phyloP scores from a whole-genome alignment of 2,329 filamentous ascomycete species.

The Curvularia spicifera region DNA sequence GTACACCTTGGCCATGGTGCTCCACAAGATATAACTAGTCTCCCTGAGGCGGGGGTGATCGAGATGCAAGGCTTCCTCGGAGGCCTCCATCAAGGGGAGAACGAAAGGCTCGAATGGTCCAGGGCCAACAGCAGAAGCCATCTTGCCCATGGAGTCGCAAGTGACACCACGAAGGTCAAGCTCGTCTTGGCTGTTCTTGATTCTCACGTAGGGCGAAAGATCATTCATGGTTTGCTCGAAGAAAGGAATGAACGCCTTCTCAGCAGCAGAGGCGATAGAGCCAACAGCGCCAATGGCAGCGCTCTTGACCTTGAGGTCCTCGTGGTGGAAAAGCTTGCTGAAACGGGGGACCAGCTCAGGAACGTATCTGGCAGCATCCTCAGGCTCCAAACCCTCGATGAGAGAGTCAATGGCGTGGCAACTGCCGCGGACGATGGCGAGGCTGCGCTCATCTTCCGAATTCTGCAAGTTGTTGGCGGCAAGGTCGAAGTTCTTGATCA shows the following conservation, averaged over 20 bases:
- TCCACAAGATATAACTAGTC: slow-evolving; percentile 97
- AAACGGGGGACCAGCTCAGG: slow-evolving; percentile 83
- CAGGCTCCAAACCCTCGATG: slow-evolving; percentile 81
- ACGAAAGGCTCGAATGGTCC: slow-evolving; percentile 91
- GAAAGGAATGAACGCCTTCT: slow-evolving; percentile 85
- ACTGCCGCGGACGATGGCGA: slow-evolving; percentile 86
- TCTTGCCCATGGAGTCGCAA: slow-evolving; percentile 91
- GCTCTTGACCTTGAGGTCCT: slow-evolving; percentile 88
- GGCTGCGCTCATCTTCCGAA: slow-evolving; percentile 72
- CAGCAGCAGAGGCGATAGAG: slow-evolving; percentile 85
- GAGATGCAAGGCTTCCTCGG: slow-evolving; percentile 86
- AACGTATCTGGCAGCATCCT: slow-evolving; percentile 82
- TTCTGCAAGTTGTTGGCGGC: slow-evolving; percentile 71
- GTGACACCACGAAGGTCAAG: slow-evolving; percentile 88
- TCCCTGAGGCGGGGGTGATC: slow-evolving; percentile 91
- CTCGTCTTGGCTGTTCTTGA: slow-evolving; percentile 90
- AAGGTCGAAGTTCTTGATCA: slow-evolving; percentile 87
- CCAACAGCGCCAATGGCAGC: slow-evolving; percentile 88
- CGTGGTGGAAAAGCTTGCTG: slow-evolving; percentile 80
- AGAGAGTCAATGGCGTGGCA: slow-evolving; percentile 91
- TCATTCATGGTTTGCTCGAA: slow-evolving; percentile 89
- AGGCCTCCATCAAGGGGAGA: slow-evolving; percentile 85
- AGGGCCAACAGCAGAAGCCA: slow-evolving; percentile 85
- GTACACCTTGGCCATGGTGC: slow-evolving; percentile 92
- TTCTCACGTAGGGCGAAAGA: slow-evolving; percentile 80